Conservation (phyloP, 768 basidiomycete genomes). For the Leccinum rimulosum region DNA sequence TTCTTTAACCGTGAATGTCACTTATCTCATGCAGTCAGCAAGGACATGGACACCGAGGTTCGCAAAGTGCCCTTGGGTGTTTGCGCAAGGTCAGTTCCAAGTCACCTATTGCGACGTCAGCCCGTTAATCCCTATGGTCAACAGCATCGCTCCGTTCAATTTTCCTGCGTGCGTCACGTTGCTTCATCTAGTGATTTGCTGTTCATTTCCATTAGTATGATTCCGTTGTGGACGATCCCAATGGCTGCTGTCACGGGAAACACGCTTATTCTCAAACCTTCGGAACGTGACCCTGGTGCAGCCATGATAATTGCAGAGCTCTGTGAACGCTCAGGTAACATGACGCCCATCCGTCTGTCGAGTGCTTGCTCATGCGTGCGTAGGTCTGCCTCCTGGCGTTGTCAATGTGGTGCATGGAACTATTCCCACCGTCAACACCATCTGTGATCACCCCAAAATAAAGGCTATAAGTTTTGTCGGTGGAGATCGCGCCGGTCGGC, state of each 20-base stretch:
- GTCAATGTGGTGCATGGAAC: conserved; percentile 91
- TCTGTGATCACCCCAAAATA: conserved; percentile 89
- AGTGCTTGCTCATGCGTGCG: background rate
- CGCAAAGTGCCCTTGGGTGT: conserved; percentile 86
- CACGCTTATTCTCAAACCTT: conserved; percentile 92
- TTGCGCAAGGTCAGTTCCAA: conserved; percentile 53
- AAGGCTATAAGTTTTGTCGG: conserved; percentile 97
- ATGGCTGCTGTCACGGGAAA: conserved; percentile 90
- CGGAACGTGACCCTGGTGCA: conserved; percentile 95
- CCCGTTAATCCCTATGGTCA: conserved; percentile 2
- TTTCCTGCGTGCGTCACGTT: conserved; percentile 69
- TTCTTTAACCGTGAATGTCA: background rate
- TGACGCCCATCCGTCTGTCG: background rate
- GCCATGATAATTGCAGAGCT: conserved; percentile 98
- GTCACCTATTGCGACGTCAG: background rate
- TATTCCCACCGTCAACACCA: conserved; percentile 85
- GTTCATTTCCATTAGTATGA: conserved; percentile 59
- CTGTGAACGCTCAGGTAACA: conserved; percentile 73
- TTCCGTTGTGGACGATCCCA: conserved; percentile 94
- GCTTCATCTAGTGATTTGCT: background rate
- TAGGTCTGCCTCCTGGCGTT: conserved; percentile 82
- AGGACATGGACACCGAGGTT: conserved; percentile 94
- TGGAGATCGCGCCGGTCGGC: conserved; percentile 87
- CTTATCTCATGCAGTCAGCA: conserved; percentile 59
- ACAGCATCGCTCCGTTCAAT: conserved; percentile 82